Evolutionary conservation across 1,284 basidiomycete genomes (phyloP).

Genomic region (Naganishia cerealis): DNA sequence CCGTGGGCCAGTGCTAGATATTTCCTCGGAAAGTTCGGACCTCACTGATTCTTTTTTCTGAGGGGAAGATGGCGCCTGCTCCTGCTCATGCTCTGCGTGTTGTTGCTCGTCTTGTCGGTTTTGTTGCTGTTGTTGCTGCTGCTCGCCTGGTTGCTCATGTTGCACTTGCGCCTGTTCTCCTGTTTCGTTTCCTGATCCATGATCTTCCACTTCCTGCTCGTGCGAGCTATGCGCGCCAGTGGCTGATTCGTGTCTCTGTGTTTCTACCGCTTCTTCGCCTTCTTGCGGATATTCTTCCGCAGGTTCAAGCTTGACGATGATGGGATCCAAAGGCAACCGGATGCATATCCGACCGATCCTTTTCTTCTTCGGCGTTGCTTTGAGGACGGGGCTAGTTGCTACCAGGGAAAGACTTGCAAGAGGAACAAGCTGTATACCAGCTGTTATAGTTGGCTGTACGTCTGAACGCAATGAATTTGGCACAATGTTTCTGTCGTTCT

Average conservation of each 20-base stretch:
- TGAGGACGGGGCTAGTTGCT: background rate
- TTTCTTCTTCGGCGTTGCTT: constrained; percentile 5
- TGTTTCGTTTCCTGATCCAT: background rate
- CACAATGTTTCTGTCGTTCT: background rate
- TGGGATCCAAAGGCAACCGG: constrained; percentile 14
- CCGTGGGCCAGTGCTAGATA: background rate
- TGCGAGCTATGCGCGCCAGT: background rate
- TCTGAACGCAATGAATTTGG: background rate
- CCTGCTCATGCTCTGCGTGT: background rate
- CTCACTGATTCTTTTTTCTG: background rate
- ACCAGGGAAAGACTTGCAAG: background rate
- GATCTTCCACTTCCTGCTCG: background rate
- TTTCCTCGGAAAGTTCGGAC: background rate
- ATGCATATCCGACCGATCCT: constrained; percentile 15
- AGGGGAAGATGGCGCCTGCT: background rate
- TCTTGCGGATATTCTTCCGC: background rate
- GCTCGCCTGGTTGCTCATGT: background rate
- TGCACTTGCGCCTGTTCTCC: background rate
- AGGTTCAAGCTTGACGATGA: constrained; percentile 23
- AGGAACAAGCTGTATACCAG: background rate
- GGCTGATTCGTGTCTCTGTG: background rate
- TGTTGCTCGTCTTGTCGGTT: background rate
- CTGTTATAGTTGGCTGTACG: background rate
- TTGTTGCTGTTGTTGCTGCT: background rate
- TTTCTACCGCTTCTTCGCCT: background rate